Conservation (phyloP, 805 yeast genomes). For the Pichia cabralensis region DNA sequence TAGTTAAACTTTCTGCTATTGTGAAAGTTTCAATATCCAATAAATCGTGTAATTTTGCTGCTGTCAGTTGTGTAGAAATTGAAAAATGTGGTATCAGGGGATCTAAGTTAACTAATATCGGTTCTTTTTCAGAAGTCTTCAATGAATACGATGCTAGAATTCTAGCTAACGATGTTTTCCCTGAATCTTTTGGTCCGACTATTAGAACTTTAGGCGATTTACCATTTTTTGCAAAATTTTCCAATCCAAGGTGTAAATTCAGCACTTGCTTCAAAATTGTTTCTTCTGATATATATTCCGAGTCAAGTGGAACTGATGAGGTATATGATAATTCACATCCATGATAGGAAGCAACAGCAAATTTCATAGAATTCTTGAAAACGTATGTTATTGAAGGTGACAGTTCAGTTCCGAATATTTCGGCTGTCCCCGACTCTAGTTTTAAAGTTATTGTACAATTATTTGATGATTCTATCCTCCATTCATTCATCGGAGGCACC, state of each 20-base stretch:
- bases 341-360: constrained; percentile 48
- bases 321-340: constrained; percentile 57
- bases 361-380: constrained; percentile 42
- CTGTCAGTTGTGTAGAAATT: constrained; percentile 77
- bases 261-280: constrained; percentile 42
- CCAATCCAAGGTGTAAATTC: constrained; percentile 69
- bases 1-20: constrained; percentile 71
- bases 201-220: constrained; percentile 50
- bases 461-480: constrained; percentile 3
- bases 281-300: constrained; percentile 64
- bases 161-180: constrained; percentile 70
- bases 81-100: constrained; percentile 44
- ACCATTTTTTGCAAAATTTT: constrained; percentile 31
- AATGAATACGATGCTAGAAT: constrained; percentile 66
- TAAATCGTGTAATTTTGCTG: constrained; percentile 73
- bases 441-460: constrained; percentile 1
- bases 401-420: constrained; percentile 87
- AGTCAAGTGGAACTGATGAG: constrained; percentile 27
- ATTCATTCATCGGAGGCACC: constrained; percentile 12
- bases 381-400: constrained; percentile 56
- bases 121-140: constrained; percentile 42
- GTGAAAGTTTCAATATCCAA: constrained; percentile 61
- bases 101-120: constrained; percentile 70
- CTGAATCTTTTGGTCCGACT: constrained; percentile 62
- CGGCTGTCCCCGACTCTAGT: constrained; percentile 64